Base-by-base conservation (phyloP, 2,329 filamentous ascomycete genomes). In the Colletotrichum karsti region DNA sequence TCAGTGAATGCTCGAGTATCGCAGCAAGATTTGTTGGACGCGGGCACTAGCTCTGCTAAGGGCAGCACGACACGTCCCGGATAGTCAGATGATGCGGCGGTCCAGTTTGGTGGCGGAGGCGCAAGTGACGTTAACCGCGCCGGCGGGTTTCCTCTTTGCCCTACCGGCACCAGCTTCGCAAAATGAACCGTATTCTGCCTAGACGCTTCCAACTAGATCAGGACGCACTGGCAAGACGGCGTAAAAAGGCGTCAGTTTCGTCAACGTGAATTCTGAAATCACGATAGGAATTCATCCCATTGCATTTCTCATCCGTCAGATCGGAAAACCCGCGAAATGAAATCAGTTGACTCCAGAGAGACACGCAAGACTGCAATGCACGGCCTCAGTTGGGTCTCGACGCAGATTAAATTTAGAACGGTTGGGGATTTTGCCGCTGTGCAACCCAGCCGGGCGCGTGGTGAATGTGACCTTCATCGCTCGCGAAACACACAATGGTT, bases 141-240 rank as follows among this genome's bases (percentile, higher is more conserved):
- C 54, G 64, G 60, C 20, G 60, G 60, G 53, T 44, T 48, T 67
- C 24, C n/a, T 20, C 46, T 54, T 35, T n/a, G 53, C 60, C 60
- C 46, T 44, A 46, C 15, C 20, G 13, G 28, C 44, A 18, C 53
- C 37, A 39, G 24, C 20, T 41, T 64, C 51, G 63, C 63, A 57
- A 53, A 13, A 28, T 18, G 37, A 22, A 46, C 60, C 46, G 26
- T 1, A 64, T 58, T 39, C 6, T 35, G 54, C 33, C 51, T 67
- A 67, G 64, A 13, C 35, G 22, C 26, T 35, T 41, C 5, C 26
- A 12, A 13, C 42, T 33, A 39, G 51, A 7, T 7, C 9, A 5
- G 44, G 33, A 22, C 41, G 51, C 35, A 42, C 4, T 28, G n/a
- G n/a, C n/a, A 9, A 67, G 30, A 33, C 33, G 26, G 54, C 37